Base-by-base conservation (phyloP, 805 yeast species). In the Nakazawaea ernobii region DNA sequence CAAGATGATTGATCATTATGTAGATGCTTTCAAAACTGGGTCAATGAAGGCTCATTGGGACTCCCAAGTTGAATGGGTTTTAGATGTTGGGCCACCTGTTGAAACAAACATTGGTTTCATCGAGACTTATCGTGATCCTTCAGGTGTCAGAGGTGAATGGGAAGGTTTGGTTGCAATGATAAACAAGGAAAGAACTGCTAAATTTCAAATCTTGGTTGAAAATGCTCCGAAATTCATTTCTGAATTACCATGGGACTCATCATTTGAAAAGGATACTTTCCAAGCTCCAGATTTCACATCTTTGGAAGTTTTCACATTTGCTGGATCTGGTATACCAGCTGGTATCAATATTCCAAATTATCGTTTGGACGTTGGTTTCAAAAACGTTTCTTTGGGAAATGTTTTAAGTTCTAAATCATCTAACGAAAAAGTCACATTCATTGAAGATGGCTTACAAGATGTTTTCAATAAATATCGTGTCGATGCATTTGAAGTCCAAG, bases 271-370 rank as follows among this genome's bases (percentile, higher is more conserved):
- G 65, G 94, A 86, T 60, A 74, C 60, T n/a, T 89, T 89, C 65
- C 83, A 87, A 42, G 92, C 96, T 26, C 97, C 97, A 17, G 97
- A 89, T 65, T 89, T 89, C 67, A 87, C 96, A 4, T 86, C 95
- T 1, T 73, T 89, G 56, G 97, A 89, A 65, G 96, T 89, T 3
- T 70, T 89, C 59, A 85, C 96, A 1, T 88, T 89, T 71, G 87
- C 95, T 0, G 92, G 95, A 3, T 80, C 90, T 33, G 96, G 96
- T 41, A 80, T 86, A 45, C 97, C 97, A 13, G 95, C 95, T 0
- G 97, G 97, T 46, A 89, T 89, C 63, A 89, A 89, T 60, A 86
- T 89, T 53, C 97, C 97, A 51, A 89, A 89, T 66, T 89, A 89
- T 65, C 75, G 96, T 59, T 73, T 87, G 60, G 86, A 81, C 49